Conservation (phyloP, 2,329 filamentous ascomycete species). For the Alternaria gansuensis region DNA sequence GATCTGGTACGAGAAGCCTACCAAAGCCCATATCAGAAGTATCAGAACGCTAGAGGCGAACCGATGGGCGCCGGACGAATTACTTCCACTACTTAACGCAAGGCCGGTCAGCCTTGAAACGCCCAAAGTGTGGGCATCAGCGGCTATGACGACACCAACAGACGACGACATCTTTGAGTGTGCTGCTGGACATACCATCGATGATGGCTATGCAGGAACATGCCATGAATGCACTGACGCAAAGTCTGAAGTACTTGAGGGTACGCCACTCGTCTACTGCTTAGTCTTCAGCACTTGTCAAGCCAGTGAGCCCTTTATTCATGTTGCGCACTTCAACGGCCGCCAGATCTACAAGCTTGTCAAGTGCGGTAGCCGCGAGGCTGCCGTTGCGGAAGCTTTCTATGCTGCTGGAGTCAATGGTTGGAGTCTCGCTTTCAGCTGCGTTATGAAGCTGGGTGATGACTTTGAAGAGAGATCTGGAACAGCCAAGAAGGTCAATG, state of each 20-base stretch:
- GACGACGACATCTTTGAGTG: constrained; percentile 46
- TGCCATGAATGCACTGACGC: constrained; percentile 42
- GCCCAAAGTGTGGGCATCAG: constrained; percentile 43
- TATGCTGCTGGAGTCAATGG: constrained; percentile 43
- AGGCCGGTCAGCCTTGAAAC: constrained; percentile 34
- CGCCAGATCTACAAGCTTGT: constrained; percentile 43
- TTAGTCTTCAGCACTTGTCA: constrained; percentile 41
- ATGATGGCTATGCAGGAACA: constrained; percentile 24
- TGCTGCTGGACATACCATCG: constrained; percentile 23
- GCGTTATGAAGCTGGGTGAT: constrained; percentile 40
- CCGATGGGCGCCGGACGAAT: constrained; percentile 22
- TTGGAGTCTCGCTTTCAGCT: constrained; percentile 47
- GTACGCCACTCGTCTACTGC: constrained; percentile 36
- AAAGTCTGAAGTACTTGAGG: constrained; percentile 38
- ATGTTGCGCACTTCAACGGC: constrained; percentile 27
- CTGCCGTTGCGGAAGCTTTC: constrained; percentile 42
- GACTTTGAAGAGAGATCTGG: constrained; percentile 31
- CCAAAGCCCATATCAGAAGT: constrained; percentile 20
- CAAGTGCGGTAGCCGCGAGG: constrained; percentile 46
- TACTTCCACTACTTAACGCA: constrained; percentile 25
- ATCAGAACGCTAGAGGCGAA: constrained; percentile 18
- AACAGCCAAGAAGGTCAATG: constrained; percentile 30
- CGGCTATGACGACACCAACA: constrained; percentile 40
- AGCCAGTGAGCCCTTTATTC: constrained; percentile 25
- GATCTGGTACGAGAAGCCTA: constrained; percentile 45